Base-by-base conservation (phyloP, 2,329 filamentous ascomycete species). In the Aspergillus ochraceus region DNA sequence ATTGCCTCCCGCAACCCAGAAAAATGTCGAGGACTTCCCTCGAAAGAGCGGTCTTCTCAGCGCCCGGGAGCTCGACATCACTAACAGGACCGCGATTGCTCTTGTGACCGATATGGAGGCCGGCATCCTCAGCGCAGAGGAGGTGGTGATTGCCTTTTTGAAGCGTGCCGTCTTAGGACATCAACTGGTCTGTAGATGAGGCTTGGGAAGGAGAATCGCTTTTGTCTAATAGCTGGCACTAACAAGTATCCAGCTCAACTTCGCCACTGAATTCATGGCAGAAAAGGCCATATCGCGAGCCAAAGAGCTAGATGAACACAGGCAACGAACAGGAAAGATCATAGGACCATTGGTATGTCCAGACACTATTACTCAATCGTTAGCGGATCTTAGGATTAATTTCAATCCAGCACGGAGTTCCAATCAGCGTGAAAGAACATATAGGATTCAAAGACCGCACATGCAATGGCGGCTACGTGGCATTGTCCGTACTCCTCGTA, bases 391-490 rank as follows among this genome's bases (percentile, higher is more conserved):
- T 9, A 32, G 14, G n/a, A n/a, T n/a, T 17, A 39, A 20, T 19
- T 8, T 45, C 52, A 49, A 42, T 47, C 36, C 52, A 65, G 60
- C 84, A 84, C 65, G 85, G 83, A 0, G 70, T 87, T 6, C 84
- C 84, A 0, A 80, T 87, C 55, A 82, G 78, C 47, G 71, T 86
- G 4, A 89, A 88, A 65, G 86, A 89, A 55, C 84, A 86, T 14
- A 85, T 88, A 68, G 81, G 85, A 10, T 76, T 88, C 29, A 82
- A 82, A 58, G 84, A 83, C 1, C 72, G 64, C 24, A 73, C 69
- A 1, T 73, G 70, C 57, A 73, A 75, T 47, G 73, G 69, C 2
- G 75, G 73, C 30, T 78, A 72, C 50, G 71, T 73, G 3, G 70
- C 73, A 29, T 77, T 69, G 74, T 75, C 59, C 14, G 64, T 26